A percentile compares a stretch with the other conserved stretches of the same genome.
phyloP scores from a whole-genome alignment of 2,329 filamentous ascomycete species.

The Calycina marina region DNA sequence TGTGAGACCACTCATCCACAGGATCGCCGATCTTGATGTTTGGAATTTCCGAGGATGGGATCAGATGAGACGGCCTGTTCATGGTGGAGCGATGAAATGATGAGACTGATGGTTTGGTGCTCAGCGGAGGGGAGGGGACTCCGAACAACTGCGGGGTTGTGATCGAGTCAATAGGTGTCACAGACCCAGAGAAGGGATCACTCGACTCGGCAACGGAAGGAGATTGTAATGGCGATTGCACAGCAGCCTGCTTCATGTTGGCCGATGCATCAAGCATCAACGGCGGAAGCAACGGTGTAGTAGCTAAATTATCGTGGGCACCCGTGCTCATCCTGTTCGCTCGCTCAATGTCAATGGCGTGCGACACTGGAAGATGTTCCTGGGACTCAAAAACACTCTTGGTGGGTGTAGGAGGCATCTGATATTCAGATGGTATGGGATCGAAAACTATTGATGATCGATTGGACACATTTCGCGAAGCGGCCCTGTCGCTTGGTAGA shows the following conservation, averaged over 20 bases:
- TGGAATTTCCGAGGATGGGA: constrained; percentile 41
- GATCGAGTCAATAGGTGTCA: constrained; percentile 29
- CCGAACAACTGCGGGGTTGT: constrained; percentile 29
- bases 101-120: constrained; percentile 59
- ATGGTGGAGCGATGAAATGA: constrained; percentile 44
- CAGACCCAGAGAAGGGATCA: constrained; percentile 25
- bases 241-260: constrained; percentile 34
- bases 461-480: constrained; percentile 14
- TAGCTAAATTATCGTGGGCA: constrained; percentile 44
- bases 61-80: constrained; percentile 29
- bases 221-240: constrained; percentile 74
- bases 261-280: constrained; percentile 44
- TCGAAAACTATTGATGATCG: constrained; percentile 66
- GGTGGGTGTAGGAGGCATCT: constrained; percentile 45
- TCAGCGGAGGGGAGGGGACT: constrained; percentile 57
- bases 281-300: constrained; percentile 75
- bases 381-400: constrained; percentile 45
- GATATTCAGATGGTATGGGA: constrained; percentile 33
- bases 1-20: constrained; percentile 69
- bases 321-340: constrained; percentile 36
- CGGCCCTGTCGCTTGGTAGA: constrained; percentile 11
- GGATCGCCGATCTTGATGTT: constrained; percentile 54
- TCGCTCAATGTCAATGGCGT: constrained; percentile 36
- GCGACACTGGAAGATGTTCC: constrained; percentile 31
- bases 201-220: constrained; percentile 53